Base-by-base conservation (phyloP, 192 early-diverging fungal genomes). In the Coemansia reversa region DNA sequence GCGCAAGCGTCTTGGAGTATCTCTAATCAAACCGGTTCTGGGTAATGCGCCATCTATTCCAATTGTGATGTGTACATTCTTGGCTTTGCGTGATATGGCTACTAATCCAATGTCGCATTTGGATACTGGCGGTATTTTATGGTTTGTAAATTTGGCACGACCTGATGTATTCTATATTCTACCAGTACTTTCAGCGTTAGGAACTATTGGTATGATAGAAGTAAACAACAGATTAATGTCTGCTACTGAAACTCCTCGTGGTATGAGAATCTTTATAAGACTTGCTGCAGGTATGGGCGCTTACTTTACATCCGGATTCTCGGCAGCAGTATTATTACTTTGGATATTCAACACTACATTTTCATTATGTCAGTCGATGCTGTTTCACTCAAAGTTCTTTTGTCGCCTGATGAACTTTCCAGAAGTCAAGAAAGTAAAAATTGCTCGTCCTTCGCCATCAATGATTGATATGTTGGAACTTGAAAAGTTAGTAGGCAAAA, bases 131-230 rank as follows among this genome's bases (percentile, higher is more conserved):
- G 94, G 95, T 28, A 50, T 89, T 2, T 62, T 70, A 47, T 98
- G 94, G 94, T 91, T 98, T 69, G 86, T 85, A 3, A 89, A 98
- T 81, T 65, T 98, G 84, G 84, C 92, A 0, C 62, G 81, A 14
- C 68, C 85, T 48, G 96, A 98, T 70, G 93, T 94, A 29, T 86
- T 84, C 19, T 92, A 87, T 61, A 82, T 93, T 47, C 81, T 98
- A 58, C 96, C 96, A 2, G 74, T 89, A 9, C n/a, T 88, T 0
- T 89, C 91, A 23, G 84, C 84, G 27, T 45, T 83, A 25, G 84
- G 85, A 28, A 90, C 95, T 74, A 72, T 96, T 65, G 78, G 79
- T 23, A 84, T 88, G 20, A 86, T 96, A 60, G 88, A 93, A 70
- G 58, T 88, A 60, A 77, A 80, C 55, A 76, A 45, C 57, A 51